These are phyloP conservation scores for Colletotrichum tofieldiae DNA, from an alignment of 2,329 filamentous ascomycete genomes.

Conservation along the genomic window DNA sequence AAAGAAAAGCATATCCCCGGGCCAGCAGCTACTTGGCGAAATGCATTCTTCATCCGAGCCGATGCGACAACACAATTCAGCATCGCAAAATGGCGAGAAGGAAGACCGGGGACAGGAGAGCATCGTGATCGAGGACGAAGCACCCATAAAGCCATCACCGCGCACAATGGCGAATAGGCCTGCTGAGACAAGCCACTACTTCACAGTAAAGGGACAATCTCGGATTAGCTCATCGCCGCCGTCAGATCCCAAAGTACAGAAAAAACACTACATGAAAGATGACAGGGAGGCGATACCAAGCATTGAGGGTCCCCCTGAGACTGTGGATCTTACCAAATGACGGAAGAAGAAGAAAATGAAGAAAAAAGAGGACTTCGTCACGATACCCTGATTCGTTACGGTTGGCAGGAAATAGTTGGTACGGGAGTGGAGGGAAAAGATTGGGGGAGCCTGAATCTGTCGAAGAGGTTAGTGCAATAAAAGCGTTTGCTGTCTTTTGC, in stretches of 20 bases:
- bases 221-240: not conserved
- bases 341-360: not conserved
- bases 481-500: constrained; percentile 3
- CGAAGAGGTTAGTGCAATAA: not conserved
- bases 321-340: constrained; percentile 32
- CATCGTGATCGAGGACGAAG: constrained; percentile 8
- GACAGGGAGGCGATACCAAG: constrained; percentile 3
- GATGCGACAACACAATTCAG: not conserved
- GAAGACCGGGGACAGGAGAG: not conserved
- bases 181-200: constrained; percentile 22
- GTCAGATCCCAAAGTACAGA: not conserved
- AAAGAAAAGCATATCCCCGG: constrained; percentile 18
- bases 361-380: not conserved
- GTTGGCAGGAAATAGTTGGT: not conserved
- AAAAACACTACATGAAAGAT: constrained; percentile 6
- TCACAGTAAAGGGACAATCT: not conserved
- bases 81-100: not conserved
- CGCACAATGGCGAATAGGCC: not conserved
- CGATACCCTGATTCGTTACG: constrained; percentile 16
- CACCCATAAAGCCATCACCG: constrained; percentile 1
- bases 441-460: not conserved
- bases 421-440: not conserved
- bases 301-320: constrained; percentile 19
- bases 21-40: constrained; percentile 30
- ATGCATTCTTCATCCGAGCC: constrained; percentile 5